Evolutionary conservation across 139 green algal species (phyloP).

Genomic region (Auxenochlorella pyrenoidosa): DNA sequence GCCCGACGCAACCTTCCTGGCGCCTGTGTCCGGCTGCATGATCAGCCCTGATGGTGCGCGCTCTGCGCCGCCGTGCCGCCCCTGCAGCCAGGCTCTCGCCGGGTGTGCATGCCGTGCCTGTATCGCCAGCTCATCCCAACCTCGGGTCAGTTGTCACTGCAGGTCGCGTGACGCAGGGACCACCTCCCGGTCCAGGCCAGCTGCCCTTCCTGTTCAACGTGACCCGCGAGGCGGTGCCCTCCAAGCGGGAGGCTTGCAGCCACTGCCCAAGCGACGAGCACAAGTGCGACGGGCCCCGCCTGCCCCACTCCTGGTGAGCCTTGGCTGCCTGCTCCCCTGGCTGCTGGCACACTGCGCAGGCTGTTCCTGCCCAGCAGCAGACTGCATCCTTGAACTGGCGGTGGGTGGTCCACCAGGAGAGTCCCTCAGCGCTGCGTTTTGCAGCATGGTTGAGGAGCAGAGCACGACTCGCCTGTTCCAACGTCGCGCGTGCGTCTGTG

Average conservation of each 20-base stretch:
- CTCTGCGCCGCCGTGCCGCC: too few relatives aligned
- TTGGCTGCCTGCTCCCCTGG: neutral
- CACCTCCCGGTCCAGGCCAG: neutral
- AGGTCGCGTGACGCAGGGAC: neutral
- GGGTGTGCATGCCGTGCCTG: neutral
- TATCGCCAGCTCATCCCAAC: too few relatives aligned
- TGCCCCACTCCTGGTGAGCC: neutral
- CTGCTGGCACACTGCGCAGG: too few relatives aligned
- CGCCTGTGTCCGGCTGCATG: neutral
- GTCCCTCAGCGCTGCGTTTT: too few relatives aligned
- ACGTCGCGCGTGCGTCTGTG: too few relatives aligned
- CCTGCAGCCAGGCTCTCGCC: neutral
- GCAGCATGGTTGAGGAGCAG: too few relatives aligned
- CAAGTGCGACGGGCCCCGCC: neutral
- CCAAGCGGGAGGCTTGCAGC: conserved; percentile 9
- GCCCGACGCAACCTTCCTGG: neutral
- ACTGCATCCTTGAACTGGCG: too few relatives aligned
- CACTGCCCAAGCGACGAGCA: neutral
- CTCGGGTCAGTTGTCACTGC: neutral
- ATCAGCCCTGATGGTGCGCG: neutral
- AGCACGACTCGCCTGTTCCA: too few relatives aligned
- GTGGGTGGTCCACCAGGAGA: too few relatives aligned
- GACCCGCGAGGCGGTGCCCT: neutral
- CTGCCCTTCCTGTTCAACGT: conserved; percentile 29
- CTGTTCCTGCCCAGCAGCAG: too few relatives aligned